Conservation (phyloP, 306 rosid genomes). For the apple (Malus domestica) region ASM211411v1 NC_041796.1:14424501-14425000, state of each 20-base stretch:
- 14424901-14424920: conserved; percentile 28
- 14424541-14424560: not conserved
- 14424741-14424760: not conserved
- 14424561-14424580: not conserved
- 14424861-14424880: conserved; percentile 37
- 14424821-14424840: conserved; percentile 37
- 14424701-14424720: conserved; percentile 47
- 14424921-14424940: no score
- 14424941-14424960: no score
- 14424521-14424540: not conserved
- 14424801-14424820: not conserved
- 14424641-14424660: conserved; percentile 73
- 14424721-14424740: conserved; percentile 57
- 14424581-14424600: not conserved
- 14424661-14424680: conserved; percentile 89
- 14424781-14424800: not conserved
- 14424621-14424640: conserved; percentile 78
- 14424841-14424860: conserved; percentile 96
- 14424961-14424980: no score
- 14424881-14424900: not conserved
- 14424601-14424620: conserved; percentile 40
- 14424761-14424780: not conserved
- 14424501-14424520: not conserved
- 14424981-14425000: no score
- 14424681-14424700: conserved; percentile 62